Evolutionary conservation across 1,139 yeast genomes (phyloP), one percentile per base, ranked within the genome.

Genomic region (Yamadazyma mexicana): DNA sequence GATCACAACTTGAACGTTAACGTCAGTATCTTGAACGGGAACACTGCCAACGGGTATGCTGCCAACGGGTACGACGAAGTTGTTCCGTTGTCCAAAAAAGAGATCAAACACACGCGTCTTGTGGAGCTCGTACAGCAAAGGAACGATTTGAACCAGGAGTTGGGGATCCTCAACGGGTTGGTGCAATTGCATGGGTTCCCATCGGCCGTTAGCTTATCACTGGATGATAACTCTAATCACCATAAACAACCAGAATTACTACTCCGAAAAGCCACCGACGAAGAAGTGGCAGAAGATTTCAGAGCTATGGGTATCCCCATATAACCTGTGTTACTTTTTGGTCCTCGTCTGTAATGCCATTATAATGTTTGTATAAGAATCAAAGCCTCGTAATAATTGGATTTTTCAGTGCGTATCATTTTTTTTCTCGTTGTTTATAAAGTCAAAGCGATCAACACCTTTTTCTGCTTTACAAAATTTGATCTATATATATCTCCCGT

Each of bases 111-210:
- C 38, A 62, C 61, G 38, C 61, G 69, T 4, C 44, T 72, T n/a
- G 49, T 64, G 31, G 75, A 69, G 40, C 69, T 80, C 51, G 77
- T 79, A 4, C 67, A 69, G 42, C 77, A 81, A 45, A 63, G 86
- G 34, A 76, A 77, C 54, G 68, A 76, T 30, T 57, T 73, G 28
- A 75, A 76, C 51, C 70, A 72, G 40, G 83, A 85, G 55, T 62
- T 83, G 33, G 77, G 86, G 17, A 57, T 72, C 20, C 66, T 84
- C 46, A 69, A 76, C 40, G 85, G 85, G 4, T 61, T 85, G 37
- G 59, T 77, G 10, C 72, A 75, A 50, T 73, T 76, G 50, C 72
- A 77, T 44, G 88, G 89, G 7, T 75, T 83, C 44, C 89, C 92
- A 2, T 77, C 83, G n/a, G 85, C 87, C 0, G 74, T 83, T 1